A percentile compares a stretch with the other conserved stretches of the same genome.
phyloP scores from a whole-genome alignment of 2,329 filamentous ascomycete species.

The Leptographium procerum region DNA sequence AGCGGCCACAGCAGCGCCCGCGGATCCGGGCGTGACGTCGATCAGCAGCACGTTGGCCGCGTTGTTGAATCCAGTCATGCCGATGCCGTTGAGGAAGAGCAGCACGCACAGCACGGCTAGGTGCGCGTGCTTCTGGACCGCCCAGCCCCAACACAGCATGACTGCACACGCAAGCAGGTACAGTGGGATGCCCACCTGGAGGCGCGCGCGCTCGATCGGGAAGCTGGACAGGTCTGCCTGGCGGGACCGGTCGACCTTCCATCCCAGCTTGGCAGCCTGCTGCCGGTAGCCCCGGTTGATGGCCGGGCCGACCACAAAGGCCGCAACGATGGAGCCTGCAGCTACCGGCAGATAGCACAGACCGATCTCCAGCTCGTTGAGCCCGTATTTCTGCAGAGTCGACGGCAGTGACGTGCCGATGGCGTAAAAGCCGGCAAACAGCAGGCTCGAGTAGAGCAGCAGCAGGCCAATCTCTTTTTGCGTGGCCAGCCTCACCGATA shows the following conservation, averaged over 20 bases:
- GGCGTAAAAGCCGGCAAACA: slow-evolving; percentile 40
- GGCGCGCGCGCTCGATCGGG: slow-evolving; percentile 38
- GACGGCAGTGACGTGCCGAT: slow-evolving; percentile 32
- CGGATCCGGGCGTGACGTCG: slow-evolving; percentile 41
- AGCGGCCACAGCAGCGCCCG: slow-evolving; percentile 42
- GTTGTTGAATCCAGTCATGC: slow-evolving; percentile 44
- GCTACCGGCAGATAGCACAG: slow-evolving; percentile 42
- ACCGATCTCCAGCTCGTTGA: slow-evolving; percentile 43
- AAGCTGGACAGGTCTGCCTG: slow-evolving; percentile 37
- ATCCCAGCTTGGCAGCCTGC: slow-evolving; percentile 40
- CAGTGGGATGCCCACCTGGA: slow-evolving; percentile 38
- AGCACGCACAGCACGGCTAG: slow-evolving; percentile 36
- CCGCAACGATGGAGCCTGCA: slow-evolving; percentile 34
- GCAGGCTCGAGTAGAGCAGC: slow-evolving; percentile 30
- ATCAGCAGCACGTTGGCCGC: slow-evolving; percentile 40
- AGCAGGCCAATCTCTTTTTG: slow-evolving; percentile 65
- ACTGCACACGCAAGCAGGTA: slow-evolving; percentile 35
- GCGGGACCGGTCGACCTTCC: slow-evolving; percentile 41
- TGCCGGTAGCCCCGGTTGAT: slow-evolving; percentile 59
- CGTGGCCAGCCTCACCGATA: slow-evolving; percentile 65
- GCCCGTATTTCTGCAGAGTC: slow-evolving; percentile 39
- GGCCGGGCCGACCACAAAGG: slow-evolving; percentile 36
- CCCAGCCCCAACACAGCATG: slow-evolving; percentile 42
- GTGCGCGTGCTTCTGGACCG: slow-evolving; percentile 27
- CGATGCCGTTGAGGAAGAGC: slow-evolving; percentile 33